A percentile compares a stretch with the other conserved stretches of the same genome.
phyloP scores from a whole-genome alignment of 2,329 filamentous ascomycete genomes.

The Cladorrhinum sp. region DNA sequence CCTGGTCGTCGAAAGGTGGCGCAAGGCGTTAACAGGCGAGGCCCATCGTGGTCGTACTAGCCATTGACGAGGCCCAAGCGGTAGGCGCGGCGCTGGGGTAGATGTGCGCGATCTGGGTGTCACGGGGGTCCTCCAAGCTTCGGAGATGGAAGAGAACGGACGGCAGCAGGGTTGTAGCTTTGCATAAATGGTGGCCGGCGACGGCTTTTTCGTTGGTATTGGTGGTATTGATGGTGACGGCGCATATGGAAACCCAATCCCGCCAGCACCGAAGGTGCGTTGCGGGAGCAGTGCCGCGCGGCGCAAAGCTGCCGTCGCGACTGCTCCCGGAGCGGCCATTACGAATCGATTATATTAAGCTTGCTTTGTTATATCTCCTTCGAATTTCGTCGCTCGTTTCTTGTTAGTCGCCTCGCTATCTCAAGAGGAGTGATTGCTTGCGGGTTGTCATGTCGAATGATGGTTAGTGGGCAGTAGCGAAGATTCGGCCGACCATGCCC shows the following conservation, averaged over 20 bases:
- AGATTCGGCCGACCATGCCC: constrained; percentile 14
- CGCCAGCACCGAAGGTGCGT: constrained; percentile 34
- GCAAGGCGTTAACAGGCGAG: constrained; percentile 22
- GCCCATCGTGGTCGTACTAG: constrained; percentile 18
- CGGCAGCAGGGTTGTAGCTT: constrained; percentile 14
- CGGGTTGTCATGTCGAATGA: constrained; percentile 24
- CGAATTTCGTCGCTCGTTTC: background rate
- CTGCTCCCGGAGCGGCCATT: constrained; percentile 46
- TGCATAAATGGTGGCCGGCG: background rate
- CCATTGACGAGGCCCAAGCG: constrained; percentile 14
- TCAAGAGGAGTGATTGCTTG: constrained; percentile 13
- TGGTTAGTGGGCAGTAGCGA: constrained; percentile 9
- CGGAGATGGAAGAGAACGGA: constrained; percentile 17
- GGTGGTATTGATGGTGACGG: constrained; percentile 4
- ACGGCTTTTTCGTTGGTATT: constrained; percentile 3
- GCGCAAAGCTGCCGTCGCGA: constrained; percentile 36
- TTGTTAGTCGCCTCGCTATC: constrained; percentile 15
- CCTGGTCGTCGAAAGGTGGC: constrained; percentile 28
- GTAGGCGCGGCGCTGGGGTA: constrained; percentile 5
- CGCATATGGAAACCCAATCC: constrained; percentile 5
- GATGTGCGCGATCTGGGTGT: constrained; percentile 5
- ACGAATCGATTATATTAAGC: constrained; percentile 29
- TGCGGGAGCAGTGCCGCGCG: constrained; percentile 47
- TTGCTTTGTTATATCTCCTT: constrained; percentile 6
- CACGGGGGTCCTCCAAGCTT: constrained; percentile 7